Conservation (phyloP, 2,329 filamentous ascomycete species). For the Penicillium thymicola region DNA sequence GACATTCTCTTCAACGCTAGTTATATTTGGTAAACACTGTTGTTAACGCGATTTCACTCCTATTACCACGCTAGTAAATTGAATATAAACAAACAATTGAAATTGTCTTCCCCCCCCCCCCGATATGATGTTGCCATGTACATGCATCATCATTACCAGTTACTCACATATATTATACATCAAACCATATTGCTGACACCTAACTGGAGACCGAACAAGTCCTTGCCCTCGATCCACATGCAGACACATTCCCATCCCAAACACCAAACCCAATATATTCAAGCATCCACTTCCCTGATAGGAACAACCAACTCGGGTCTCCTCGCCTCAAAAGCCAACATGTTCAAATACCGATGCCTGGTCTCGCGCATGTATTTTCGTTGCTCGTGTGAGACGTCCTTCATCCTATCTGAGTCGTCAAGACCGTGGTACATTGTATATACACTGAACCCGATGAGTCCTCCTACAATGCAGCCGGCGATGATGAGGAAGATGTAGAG, state of each 20-base stretch:
- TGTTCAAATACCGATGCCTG: constrained; percentile 23
- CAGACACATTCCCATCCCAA: not conserved
- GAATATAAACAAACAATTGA: not conserved
- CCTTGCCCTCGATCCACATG: not conserved
- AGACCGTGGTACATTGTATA: constrained; percentile 23
- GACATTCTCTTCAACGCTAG: too few relatives aligned
- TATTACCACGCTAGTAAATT: too few relatives aligned
- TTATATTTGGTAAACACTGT: too few relatives aligned
- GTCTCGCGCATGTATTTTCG: constrained; percentile 30
- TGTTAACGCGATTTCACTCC: too few relatives aligned
- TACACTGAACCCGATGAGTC: constrained; percentile 20
- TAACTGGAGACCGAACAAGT: not conserved
- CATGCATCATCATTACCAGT: not conserved
- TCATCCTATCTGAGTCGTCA: constrained; percentile 7
- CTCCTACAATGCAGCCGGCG: constrained; percentile 25
- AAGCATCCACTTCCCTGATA: constrained; percentile 12
- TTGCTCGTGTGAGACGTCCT: constrained; percentile 25
- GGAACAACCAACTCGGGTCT: constrained; percentile 22
- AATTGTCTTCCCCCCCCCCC: not conserved
- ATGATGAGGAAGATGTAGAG: constrained; percentile 28
- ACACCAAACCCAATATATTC: not conserved
- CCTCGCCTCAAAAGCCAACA: constrained; percentile 18
- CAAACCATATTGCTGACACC: not conserved
- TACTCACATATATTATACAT: not conserved
- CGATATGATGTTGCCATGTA: not conserved